These are phyloP conservation scores for Anaeramoeba flamelloides DNA, from an alignment of 78 protist species.

Conservation along the genomic window DNA sequence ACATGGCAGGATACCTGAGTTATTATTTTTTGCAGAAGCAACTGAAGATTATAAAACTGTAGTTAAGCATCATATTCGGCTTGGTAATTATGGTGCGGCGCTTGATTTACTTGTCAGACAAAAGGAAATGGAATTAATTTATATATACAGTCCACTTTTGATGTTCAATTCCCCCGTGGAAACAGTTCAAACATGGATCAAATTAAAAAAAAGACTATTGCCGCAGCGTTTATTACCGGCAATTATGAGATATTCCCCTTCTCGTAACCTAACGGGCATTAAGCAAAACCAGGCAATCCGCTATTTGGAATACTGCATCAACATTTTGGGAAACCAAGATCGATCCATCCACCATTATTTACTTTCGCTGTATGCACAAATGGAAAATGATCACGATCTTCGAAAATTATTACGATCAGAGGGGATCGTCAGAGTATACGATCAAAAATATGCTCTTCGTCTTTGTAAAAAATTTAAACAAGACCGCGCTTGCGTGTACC, in stretches of 20 bases:
- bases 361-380: slow-evolving; percentile 47
- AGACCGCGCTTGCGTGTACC: neutral
- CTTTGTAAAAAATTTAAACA: neutral
- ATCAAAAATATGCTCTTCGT: neutral
- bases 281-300: slow-evolving; percentile 60
- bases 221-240: neutral
- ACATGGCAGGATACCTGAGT: slow-evolving; percentile 63
- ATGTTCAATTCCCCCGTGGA: slow-evolving; percentile 59
- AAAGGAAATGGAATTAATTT: slow-evolving; percentile 32
- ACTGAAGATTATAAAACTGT: slow-evolving; percentile 63
- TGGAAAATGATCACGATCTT: neutral
- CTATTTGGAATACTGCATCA: slow-evolving; percentile 52
- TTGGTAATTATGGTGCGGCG: slow-evolving; percentile 35
- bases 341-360: slow-evolving; percentile 62
- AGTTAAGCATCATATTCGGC: slow-evolving; percentile 39
- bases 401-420: neutral
- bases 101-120: slow-evolving; percentile 28
- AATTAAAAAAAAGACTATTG: no score
- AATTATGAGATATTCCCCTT: neutral
- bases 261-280: neutral
- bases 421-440: neutral
- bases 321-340: slow-evolving; percentile 30
- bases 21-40: slow-evolving; percentile 49
- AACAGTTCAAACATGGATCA: slow-evolving; percentile 48
- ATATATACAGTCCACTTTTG: slow-evolving; percentile 58